A percentile compares a stretch with the other conserved stretches of the same genome.
These are phyloP conservation scores for Neurospora sp. DNA, from an alignment of 495 filamentous ascomycete species.

Conservation along the genomic window DNA sequence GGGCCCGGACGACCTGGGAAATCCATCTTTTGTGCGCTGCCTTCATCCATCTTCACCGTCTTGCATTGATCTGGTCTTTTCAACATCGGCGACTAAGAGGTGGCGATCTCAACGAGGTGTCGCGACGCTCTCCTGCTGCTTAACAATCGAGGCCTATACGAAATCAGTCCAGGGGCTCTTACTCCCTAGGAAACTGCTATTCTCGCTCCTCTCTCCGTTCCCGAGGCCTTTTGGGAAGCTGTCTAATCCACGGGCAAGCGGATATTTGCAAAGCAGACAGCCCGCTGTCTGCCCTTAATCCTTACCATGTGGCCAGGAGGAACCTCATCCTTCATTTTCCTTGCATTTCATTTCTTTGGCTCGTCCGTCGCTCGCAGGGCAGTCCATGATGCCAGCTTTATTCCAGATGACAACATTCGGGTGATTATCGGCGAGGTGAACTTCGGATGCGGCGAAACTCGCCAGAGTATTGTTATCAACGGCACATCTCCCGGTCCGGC, in stretches of 20 bases:
- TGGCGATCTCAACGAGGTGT: no score
- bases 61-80: not conserved
- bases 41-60: not conserved
- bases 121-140: no score
- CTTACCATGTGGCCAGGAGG: not conserved
- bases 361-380: not conserved
- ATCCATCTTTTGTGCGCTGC: not conserved
- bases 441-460: constrained; percentile 35
- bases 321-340: not conserved
- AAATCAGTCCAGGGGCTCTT: no score
- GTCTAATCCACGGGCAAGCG: not conserved
- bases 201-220: no score
- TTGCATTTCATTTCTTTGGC: constrained; percentile 1
- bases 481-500: constrained; percentile 44
- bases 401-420: constrained; percentile 41
- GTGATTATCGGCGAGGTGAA: constrained; percentile 28
- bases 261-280: not conserved
- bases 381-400: constrained; percentile 32
- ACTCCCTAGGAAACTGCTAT: no score
- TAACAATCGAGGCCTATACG: no score
- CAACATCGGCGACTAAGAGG: not conserved
- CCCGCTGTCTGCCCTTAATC: not conserved
- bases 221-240: no score
- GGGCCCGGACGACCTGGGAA: no score
- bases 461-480: constrained; percentile 41